Evolutionary conservation across 129 eudicot genomes (phyloP).

Genomic region (Solidago caesia): DNA sequence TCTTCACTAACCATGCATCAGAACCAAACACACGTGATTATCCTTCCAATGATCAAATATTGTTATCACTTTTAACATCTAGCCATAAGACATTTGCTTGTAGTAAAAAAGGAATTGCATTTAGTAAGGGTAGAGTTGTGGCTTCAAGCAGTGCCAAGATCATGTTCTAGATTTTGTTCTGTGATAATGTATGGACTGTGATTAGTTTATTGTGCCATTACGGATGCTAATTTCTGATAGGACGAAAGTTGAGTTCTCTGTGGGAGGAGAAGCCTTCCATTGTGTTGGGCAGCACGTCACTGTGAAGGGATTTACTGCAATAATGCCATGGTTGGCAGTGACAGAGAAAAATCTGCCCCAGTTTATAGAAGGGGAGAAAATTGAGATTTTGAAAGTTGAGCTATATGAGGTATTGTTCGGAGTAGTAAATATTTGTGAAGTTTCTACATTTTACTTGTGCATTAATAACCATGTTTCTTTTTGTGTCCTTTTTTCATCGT

Average conservation of each 20-base stretch:
- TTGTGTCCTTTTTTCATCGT: not conserved
- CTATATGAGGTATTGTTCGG: constrained; percentile 61
- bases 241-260: constrained; percentile 67
- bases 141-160: not conserved
- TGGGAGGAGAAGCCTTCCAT: constrained; percentile 64
- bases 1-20: too few species aligned
- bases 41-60: too few species aligned
- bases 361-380: constrained; percentile 63
- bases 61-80: too few species aligned
- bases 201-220: constrained; percentile 1
- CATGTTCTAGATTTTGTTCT: not conserved
- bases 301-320: constrained; percentile 71
- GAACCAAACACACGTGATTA: too few species aligned
- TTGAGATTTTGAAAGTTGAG: constrained; percentile 59
- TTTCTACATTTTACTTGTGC: not conserved
- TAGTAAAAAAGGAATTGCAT: not conserved
- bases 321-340: constrained; percentile 94
- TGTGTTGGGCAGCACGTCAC: constrained; percentile 71
- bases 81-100: not conserved
- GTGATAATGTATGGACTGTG: not conserved
- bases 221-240: constrained; percentile 32
- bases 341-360: constrained; percentile 75
- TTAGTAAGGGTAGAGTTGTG: constrained; percentile 8
- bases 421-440: not conserved
- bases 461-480: not conserved